Evolutionary conservation across 306 rosid genomes (phyloP), one percentile per base, ranked within the genome.

Genomic region (Ammopiptanthus mongolicus): DNA sequence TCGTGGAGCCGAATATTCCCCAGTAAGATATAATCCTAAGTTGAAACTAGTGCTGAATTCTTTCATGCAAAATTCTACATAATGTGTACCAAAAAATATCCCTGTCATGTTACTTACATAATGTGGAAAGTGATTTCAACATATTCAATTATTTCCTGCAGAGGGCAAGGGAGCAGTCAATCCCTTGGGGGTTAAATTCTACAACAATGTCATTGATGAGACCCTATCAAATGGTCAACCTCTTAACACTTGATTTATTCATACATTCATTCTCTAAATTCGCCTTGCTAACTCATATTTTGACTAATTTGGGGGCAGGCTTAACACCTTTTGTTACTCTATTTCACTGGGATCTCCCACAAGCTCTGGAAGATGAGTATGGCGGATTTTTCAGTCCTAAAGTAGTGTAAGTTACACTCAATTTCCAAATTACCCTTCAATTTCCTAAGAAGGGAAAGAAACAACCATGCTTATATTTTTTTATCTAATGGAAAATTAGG

Each of bases 1-100:
- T 86, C 92, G 5, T 88, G 92, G 92, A 10, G 87, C 8, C 55
- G 92, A 74, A 73, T 88, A 34, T 75, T 88, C 14, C 90, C 90
- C 0, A 65, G 92, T 88, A 85, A 72, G 79, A 65, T 37, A 37
- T 1, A 0, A 21, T 7, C 6, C 25, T 18, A 22, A 31, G 1
- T 55, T 28, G 12, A 51, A 48, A 14, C 11, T 52, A 5, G 7
- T 9, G 9, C 2, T 37, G 28, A 25, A 25, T 0, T 0, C 3
- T 58, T 19, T 33, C 61, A 23, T 21, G 19, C 65, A 4, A 31
- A 31, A 31, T 31, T 31, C 36, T 15, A 57, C 18, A 19, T 9
- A 48, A 12, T 28, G 10, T 25, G 9, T 4, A 6, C 1, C 22
- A 9, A 1, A 50, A 50, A 11, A 55, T 0, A 22, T 8, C 13